Base-by-base conservation (phyloP, 345 rosid genomes). In the Camelina neglecta region DNA sequence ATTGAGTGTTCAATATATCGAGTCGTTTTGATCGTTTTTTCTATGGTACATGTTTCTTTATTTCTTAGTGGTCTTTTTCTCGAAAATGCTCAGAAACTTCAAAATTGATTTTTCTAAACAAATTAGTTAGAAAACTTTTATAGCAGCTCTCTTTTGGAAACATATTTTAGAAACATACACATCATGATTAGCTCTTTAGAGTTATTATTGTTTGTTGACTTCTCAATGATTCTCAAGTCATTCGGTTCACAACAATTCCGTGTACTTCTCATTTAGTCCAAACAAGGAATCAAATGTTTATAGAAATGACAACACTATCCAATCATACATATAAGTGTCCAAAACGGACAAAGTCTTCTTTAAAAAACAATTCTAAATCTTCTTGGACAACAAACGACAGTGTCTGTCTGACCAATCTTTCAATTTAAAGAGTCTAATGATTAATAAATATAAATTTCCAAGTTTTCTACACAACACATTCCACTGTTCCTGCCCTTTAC, bases 271-370 rank as follows among this genome's bases (percentile, higher is more conserved):
- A 38, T 16, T 76, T 69, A 36, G 60, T 47, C 80, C 67, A 57
- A 57, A 56, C 60, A 70, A 70, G 51, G 38, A 39, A 62, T 62
- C 75, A 76, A 13, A 69, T 69, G 42, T 55, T 62, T 9, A 62
- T 23, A n/a, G 36, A 69, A 76, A 69, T 61, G 70, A 69, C 70
- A 76, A 75, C 70, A 69, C 62, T 76, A 47, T 58, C 75, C 51
- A 35, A 76, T 69, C 64, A 61, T 54, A 63, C 80, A 71, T 56
- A 36, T 60, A 57, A 56, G 35, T 24, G 58, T 54, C 64, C 72
- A 23, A 36, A 59, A 67, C 41, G 47, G 79, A 39, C 79, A 67
- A 11, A 29, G n/a, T 38, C 69, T 42, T 54, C 63, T 51, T 53
- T 4, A 65, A n/a, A 35, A 62, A 38, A 21, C 38, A 48, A 12